Evolutionary conservation across 2,329 filamentous ascomycete genomes (phyloP), one percentile per base, ranked within the genome.

Genomic region (Phaeosphaeriaceae sp.): DNA sequence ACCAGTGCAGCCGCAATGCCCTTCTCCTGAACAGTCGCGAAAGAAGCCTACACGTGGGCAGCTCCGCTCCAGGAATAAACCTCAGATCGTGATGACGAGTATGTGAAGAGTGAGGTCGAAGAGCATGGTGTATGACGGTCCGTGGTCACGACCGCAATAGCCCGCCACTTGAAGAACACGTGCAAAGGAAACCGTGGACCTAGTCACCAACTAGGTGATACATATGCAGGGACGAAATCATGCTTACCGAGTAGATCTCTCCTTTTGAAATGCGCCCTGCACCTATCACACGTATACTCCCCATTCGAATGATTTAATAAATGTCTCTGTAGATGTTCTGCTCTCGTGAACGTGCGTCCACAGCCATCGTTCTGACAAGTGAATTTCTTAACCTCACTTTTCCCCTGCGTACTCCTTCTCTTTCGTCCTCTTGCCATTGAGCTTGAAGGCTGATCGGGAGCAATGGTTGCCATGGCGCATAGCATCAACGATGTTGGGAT

Each of bases 311-410:
- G 94, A 74, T 98, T 98, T 63, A 98, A 81, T 78, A 97, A 91
- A 80, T 98, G 94, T 48, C 94, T 89, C 79, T 97, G 97, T 81
- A 98, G 82, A 82, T 98, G 94, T 79, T 98, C 94, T 7, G 94
- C 94, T 74, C 94, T 87, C 10, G 93, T 97, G 76, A 98, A 98
- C 72, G 90, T 94, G 81, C 97, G 97, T 42, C 91, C 93, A 73
- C 94, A 99, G 19, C 90, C 92, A 60, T 91, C 88, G 56, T 91
- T 87, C 6, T 89, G 88, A 75, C 94, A 99, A 67, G 74, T 62
- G 57, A 78, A 82, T 82, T 82, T 85, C 79, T 91, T 93, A 71
- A 61, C 62, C 2, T 65, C 70, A 40, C 56, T 65, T 48, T 70
- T 71, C 22, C 54, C 59, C 25, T 53, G 49, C 1, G 87, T 88